Evolutionary conservation across 139 green algal genomes (phyloP).

Genomic region (Zygnema cylindricum): DNA sequence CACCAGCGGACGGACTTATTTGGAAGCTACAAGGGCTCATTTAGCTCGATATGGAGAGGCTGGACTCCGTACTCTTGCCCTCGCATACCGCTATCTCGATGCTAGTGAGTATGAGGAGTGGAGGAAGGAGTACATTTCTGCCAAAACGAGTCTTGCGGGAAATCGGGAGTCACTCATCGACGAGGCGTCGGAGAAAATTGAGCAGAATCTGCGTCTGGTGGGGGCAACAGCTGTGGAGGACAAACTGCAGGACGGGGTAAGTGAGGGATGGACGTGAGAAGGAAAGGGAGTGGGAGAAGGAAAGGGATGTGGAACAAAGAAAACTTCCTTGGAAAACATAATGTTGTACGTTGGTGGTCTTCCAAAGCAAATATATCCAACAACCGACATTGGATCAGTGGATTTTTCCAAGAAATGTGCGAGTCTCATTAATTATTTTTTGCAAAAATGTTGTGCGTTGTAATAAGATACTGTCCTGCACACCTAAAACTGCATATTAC

Average conservation of each 20-base stretch:
- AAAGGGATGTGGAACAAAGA: not conserved
- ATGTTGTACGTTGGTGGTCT: too few species aligned
- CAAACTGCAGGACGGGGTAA: constrained; percentile 94
- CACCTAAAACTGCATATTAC: too few species aligned
- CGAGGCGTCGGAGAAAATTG: constrained; percentile 63
- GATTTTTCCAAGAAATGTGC: too few species aligned
- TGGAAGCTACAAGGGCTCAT: constrained; percentile 49
- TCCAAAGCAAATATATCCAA: too few species aligned
- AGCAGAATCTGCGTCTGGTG: constrained; percentile 74
- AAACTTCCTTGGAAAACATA: too few species aligned
- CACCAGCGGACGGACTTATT: constrained; percentile 33
- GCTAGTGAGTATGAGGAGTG: constrained; percentile 58
- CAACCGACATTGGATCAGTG: too few species aligned
- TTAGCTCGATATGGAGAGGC: constrained; percentile 79
- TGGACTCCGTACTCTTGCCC: constrained; percentile 85
- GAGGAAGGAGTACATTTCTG: constrained; percentile 11
- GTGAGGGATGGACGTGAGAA: constrained; percentile 53
- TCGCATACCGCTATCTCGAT: constrained; percentile 54
- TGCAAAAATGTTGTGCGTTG: too few species aligned
- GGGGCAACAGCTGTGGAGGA: constrained; percentile 97
- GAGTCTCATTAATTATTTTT: too few species aligned
- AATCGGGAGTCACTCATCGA: constrained; percentile 71
- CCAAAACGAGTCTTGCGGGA: constrained; percentile 40
- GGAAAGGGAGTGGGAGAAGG: not conserved
- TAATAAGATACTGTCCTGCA: too few species aligned